Evolutionary conservation across 1,284 basidiomycete genomes (phyloP).

Genomic region (Peniophora sp.): DNA sequence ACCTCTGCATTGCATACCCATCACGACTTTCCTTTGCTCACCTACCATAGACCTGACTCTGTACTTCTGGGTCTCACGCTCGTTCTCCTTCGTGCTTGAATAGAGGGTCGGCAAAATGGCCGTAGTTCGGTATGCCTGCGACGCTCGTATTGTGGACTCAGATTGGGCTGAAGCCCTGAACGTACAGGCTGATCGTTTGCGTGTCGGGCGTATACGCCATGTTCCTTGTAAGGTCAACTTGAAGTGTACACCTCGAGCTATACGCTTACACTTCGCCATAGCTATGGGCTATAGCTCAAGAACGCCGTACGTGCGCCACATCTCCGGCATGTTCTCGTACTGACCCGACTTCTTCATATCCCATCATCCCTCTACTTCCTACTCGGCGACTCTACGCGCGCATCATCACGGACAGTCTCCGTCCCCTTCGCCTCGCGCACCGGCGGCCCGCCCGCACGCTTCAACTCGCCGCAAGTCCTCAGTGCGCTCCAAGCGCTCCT

Average conservation of each 20-base stretch:
- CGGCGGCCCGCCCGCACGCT: conserved; percentile 62
- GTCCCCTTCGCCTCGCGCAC: conserved; percentile 73
- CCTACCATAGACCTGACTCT: no score
- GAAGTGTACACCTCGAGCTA: background rate
- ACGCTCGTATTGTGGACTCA: no score
- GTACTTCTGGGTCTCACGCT: no score
- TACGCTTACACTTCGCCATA: conserved; percentile 19
- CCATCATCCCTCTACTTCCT: no score
- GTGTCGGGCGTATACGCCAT: conserved; percentile 70
- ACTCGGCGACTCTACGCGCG: background rate
- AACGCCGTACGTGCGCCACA: conserved; percentile 58
- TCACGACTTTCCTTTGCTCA: no score
- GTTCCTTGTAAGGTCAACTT: conserved; percentile 52
- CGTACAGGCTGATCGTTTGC: conserved; percentile 50
- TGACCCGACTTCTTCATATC: no score
- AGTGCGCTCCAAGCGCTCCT: conserved; percentile 83
- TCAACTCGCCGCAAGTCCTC: conserved; percentile 83
- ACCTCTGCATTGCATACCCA: no score
- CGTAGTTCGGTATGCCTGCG: no score
- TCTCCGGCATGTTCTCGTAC: background rate
- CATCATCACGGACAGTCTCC: conserved; percentile 46
- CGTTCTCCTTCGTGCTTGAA: no score
- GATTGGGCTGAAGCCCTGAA: no score
- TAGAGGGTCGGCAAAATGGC: no score
- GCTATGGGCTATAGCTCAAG: conserved; percentile 90